Evolutionary conservation across 2,329 filamentous ascomycete species (phyloP), one percentile per base, ranked within the genome.

Genomic region (Aureobasidium subglaciale): DNA sequence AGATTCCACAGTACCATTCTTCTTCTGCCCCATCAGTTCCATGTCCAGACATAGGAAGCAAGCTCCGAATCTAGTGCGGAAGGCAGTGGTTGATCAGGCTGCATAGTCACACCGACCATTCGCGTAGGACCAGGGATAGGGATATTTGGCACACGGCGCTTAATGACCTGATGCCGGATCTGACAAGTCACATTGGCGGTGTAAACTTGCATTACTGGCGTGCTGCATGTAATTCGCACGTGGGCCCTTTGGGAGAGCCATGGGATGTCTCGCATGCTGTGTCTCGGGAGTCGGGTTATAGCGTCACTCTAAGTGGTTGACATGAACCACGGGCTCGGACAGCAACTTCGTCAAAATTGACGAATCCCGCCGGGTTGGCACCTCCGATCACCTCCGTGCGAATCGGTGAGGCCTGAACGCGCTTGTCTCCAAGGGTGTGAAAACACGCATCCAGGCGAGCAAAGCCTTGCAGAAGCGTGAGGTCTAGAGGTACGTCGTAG

Each of bases 261-360:
- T 41, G 37, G n/a, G 50, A 54, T 54, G 50, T 54, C 50, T 54
- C 38, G 50, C 50, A 54, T 54, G 50, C 50, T 37, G 25, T 43
- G 35, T 43, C 50, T 43, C 38, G 50, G 38, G 38, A 22, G 37
- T 27, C 50, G 50, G 50, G 35, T 7, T 30, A 30, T 40, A 35
- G 34, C 48, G 48, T 41, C 41, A 16, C 25, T 52, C 27, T 18
- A 48, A 24, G 18, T 24, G 18, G 43, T 41, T 41, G 35, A 52
- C 37, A 15, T 29, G 48, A 41, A 52, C 48, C 48, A 41, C 27
- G 50, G 37, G 9, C 30, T 42, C 22, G 38, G 29, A 20, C 37
- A 42, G 38, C 29, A 34, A 38, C 15, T 20, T 38, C 16, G 18
- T 38, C 24, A 37, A 27, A 20, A 37, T 22, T 34, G 30, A 50